These are phyloP conservation scores for Trametes gibbosa DNA, from an alignment of 768 basidiomycete species.

Conservation along the genomic window DNA sequence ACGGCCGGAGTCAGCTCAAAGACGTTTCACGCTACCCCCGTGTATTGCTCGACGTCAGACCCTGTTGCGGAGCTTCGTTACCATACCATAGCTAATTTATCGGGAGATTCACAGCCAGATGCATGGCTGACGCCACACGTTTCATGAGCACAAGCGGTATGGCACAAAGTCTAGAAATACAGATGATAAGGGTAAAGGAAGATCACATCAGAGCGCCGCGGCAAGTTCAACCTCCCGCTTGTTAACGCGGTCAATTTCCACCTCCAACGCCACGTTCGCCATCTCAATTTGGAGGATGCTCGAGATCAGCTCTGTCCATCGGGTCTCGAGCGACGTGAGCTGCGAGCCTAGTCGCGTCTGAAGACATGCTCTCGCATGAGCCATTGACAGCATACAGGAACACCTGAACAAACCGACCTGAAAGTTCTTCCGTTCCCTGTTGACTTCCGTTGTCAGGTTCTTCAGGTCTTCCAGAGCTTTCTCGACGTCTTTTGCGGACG, in stretches of 20 bases:
- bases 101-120: slow-evolving; percentile 19
- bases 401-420: slow-evolving; percentile 50
- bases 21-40: not conserved
- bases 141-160: not conserved
- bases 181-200: not conserved
- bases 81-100: slow-evolving; percentile 2
- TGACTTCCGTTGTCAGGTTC: slow-evolving; percentile 78
- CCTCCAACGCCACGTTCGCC: slow-evolving; percentile 87
- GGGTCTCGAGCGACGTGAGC: slow-evolving; percentile 75
- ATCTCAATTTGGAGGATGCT: slow-evolving; percentile 91
- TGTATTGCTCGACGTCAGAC: slow-evolving; percentile 7
- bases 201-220: slow-evolving; percentile 22
- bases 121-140: not conserved
- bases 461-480: slow-evolving; percentile 72
- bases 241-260: slow-evolving; percentile 64
- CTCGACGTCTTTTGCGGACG: slow-evolving; percentile 70
- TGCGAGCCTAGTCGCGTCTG: slow-evolving; percentile 80
- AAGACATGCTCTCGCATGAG: not conserved
- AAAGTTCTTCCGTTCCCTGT: slow-evolving; percentile 82
- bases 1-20: not conserved
- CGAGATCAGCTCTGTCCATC: slow-evolving; percentile 93
- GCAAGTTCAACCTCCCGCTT: slow-evolving; percentile 61
- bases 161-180: slow-evolving; percentile 15
- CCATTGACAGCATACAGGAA: not conserved
- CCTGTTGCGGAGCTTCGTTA: not conserved